phyloP scores from a whole-genome alignment of 2,329 filamentous ascomycete species.

The Hawksworthiomyces lignivorus region DNA sequence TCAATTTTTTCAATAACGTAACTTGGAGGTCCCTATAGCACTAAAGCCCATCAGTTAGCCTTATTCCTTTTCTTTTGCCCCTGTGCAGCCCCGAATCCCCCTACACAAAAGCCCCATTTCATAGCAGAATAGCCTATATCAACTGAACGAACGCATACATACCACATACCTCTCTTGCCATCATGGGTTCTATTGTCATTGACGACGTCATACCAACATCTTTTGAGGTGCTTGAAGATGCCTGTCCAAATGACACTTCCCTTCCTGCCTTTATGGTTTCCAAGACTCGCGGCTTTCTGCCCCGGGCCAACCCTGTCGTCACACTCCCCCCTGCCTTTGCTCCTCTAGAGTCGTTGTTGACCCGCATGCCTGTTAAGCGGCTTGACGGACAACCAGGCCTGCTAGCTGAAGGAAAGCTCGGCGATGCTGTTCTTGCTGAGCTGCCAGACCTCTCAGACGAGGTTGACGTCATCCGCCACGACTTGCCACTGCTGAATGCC shows the following conservation, averaged over 20 bases:
- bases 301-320: slow-evolving; percentile 54
- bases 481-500: slow-evolving; percentile 75
- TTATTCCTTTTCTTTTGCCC: too few species aligned
- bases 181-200: slow-evolving; percentile 35
- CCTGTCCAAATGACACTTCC: slow-evolving; percentile 52
- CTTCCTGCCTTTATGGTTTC: slow-evolving; percentile 75
- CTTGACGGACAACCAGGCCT: slow-evolving; percentile 67
- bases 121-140: neutral
- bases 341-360: slow-evolving; percentile 61
- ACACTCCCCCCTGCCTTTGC: slow-evolving; percentile 67
- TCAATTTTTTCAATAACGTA: too few species aligned
- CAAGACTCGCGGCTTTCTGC: slow-evolving; percentile 66
- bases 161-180: slow-evolving; percentile 11
- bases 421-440: slow-evolving; percentile 62
- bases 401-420: slow-evolving; percentile 65
- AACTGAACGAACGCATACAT: too few species aligned
- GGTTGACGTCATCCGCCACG: slow-evolving; percentile 63
- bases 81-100: too few species aligned
- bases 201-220: slow-evolving; percentile 18
- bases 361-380: slow-evolving; percentile 72
- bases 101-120: neutral
- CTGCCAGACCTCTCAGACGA: slow-evolving; percentile 69
- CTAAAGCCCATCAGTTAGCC: too few species aligned
- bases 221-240: slow-evolving; percentile 58
- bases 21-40: too few species aligned